Base-by-base conservation (phyloP, 1,284 basidiomycete genomes). In the Porodaedalea pini region DNA sequence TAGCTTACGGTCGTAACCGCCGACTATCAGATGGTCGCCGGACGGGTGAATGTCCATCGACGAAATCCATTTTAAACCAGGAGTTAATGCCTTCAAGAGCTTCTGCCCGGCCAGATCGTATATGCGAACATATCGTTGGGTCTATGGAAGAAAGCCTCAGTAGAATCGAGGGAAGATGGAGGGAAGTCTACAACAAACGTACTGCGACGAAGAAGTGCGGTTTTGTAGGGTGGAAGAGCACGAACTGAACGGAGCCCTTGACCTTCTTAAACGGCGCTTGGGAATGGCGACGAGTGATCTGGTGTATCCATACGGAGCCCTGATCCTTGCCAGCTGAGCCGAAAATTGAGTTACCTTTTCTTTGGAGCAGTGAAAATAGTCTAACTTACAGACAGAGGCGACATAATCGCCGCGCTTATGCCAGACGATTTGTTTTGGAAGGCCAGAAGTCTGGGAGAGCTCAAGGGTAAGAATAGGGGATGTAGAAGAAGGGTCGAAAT, bases 201-300 rank as follows among this genome's bases (percentile, higher is more conserved):
- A 93, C 91, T 41, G 97, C 97, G 54, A 98, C 96, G 67, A 99
- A 98, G 78, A 99, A 95, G 71, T 94, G 85, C 5, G 97, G 94
- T 70, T 94, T 94, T 49, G 79, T 73, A 2, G 97, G 96, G 72
- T 99, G 97, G 85, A 99, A 99, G 47, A 88, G 80, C 15, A 97
- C 92, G 54, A 88, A 77, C 74, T 99, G 96, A 8, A 98, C 89
- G 10, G 83, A 71, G 27, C 97, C 96, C 70, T 92, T 91, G 64
- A 94, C 83, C 71, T 94, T 94, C 69, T 88, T 90, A 85, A 99
- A 99, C 10, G 97, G 97, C 19, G 94, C 92, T 73, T 99, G 97
- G 5, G 94, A 97, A 69, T 97, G 90, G 69, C 96, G 86, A 64
- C 90, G 88, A 40, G 90, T 88, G 10, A 98, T 73, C 69, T 99